Evolutionary conservation across 1,284 basidiomycete genomes (phyloP), one percentile per base, ranked within the genome.

Genomic region (Sutorius eximius): DNA sequence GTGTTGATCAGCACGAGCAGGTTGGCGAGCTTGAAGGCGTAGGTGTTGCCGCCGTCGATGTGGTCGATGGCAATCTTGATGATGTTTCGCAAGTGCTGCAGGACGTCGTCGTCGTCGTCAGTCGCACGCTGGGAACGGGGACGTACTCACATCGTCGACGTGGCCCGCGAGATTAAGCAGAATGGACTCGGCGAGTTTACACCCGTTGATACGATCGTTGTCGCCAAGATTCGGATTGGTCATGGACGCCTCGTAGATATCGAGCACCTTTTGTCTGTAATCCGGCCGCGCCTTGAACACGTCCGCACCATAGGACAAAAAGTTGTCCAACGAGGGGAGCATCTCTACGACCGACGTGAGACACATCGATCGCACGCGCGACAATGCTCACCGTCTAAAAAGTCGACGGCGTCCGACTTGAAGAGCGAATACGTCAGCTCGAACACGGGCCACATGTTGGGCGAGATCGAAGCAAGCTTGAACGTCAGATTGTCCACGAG

Each of bases 301-400:
- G 13, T 93, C 89, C 18, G 82, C 78, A 11, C 93, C 93, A 67
- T 87, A 95, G 13, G 89, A 91, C 50, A 96, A 79, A 70, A 93
- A 92, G 77, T 96, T 96, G 76, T 95, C 92, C 52, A 96, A 74
- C 3, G 89, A 86, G 9, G 91, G 89, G 42, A 94, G 79, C 91
- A 95, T 95, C 70, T 96, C 93, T 89, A n/a, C 16, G 22, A 55
- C 22, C 24, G 24, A 27, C 24, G 6, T 27, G 24, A 27, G 24
- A 27, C 24, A 27, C 24, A 27, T 27, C 24, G 24, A 27, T 27
- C 24, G 24, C 5, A 27, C 24, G 24, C 24, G 24, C 5, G 5
- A 38, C 15, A 0, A 2, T 11, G 9, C 77, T 45, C 52, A 87
- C 89, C 90, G 60, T 92, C 89, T 52, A 93, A 77, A 77, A 93